A percentile compares a stretch with the other conserved stretches of the same genome.
Evolutionary conservation across 179 eudicot genomes (phyloP).

Genomic region (Dionaea muscipula): DNA sequence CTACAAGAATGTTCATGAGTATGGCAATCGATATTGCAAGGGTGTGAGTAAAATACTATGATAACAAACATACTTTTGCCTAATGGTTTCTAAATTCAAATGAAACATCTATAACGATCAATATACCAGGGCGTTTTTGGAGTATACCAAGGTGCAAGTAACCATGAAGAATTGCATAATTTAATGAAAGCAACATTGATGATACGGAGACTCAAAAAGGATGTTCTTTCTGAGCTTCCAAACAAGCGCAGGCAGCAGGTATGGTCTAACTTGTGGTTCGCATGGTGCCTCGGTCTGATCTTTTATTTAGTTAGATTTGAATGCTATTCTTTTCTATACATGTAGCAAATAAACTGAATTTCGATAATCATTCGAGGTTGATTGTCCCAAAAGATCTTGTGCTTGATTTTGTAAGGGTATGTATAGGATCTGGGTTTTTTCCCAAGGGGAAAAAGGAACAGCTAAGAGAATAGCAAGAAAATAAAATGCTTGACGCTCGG

Average conservation of each 20-base stretch:
- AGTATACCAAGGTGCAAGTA: constrained; percentile 91
- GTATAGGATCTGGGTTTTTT: no score
- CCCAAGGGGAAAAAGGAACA: no score
- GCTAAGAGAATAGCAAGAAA: no score
- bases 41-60: constrained; percentile 53
- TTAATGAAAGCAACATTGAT: constrained; percentile 87
- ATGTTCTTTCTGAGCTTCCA: constrained; percentile 90
- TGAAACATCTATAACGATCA: no score
- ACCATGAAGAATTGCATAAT: constrained; percentile 93
- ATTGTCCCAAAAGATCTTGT: no score
- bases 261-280: constrained; percentile 7
- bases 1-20: constrained; percentile 81
- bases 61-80: constrained; percentile 1
- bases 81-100: not conserved
- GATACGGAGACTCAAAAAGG: constrained; percentile 96
- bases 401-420: no score
- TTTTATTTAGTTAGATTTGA: not conserved
- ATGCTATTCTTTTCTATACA: not conserved
- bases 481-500: no score
- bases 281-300: not conserved
- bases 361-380: no score
- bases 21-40: constrained; percentile 90
- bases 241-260: constrained; percentile 97
- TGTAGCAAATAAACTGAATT: no score
- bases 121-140: constrained; percentile 74